A percentile compares a stretch with the other conserved stretches of the same genome.
These are phyloP conservation scores for Arabidopsis thaliana DNA, from an alignment of 345 rosid species.

Conservation along the genomic window TAIR10.1 NC_003076.8:5227501-5228000, in stretches of 20 bases:
- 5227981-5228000: constrained; percentile 28
- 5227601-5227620: background rate
- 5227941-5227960: background rate
- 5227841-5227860: background rate
- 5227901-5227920: background rate
- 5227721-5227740: background rate
- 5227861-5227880: background rate
- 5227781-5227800: background rate
- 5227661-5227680: background rate
- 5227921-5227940: background rate
- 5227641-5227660: background rate
- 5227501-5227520: background rate
- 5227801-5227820: background rate
- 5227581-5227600: background rate
- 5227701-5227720: too few species aligned
- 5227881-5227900: constrained; percentile 27
- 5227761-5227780: background rate
- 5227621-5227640: background rate
- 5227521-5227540: background rate
- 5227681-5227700: background rate
- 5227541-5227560: background rate
- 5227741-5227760: background rate
- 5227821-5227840: constrained; percentile 1
- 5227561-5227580: background rate
- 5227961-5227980: background rate